A percentile compares a stretch with the other conserved stretches of the same genome.
These are phyloP conservation scores for Coniochaeta sp. DNA, from an alignment of 2,329 filamentous ascomycete species.

Conservation along the genomic window DNA sequence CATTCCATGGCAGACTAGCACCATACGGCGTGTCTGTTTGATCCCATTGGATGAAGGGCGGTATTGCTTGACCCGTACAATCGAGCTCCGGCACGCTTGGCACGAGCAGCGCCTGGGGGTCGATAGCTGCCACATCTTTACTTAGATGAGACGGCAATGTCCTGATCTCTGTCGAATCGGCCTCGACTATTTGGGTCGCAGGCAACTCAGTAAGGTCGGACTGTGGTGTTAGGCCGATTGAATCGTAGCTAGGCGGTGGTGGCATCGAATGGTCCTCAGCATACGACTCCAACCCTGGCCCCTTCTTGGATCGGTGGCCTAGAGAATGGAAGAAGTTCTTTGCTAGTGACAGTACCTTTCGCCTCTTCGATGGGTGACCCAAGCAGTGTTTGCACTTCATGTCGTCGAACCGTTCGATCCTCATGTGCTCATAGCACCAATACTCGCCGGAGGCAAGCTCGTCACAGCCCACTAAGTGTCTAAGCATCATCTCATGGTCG, in stretches of 20 bases:
- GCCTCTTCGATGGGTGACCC: constrained; percentile 42
- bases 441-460: constrained; percentile 44
- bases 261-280: constrained; percentile 21
- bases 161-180: constrained; percentile 38
- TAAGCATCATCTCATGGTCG: constrained; percentile 46
- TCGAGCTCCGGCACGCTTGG: constrained; percentile 19
- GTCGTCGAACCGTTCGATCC: constrained; percentile 44
- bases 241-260: constrained; percentile 41
- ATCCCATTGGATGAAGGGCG: constrained; percentile 19
- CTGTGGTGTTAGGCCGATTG: constrained; percentile 23
- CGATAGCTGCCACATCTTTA: constrained; percentile 12
- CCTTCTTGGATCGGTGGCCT: constrained; percentile 37
- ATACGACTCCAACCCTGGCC: constrained; percentile 11
- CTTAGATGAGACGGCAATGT: constrained; percentile 9
- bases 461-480: constrained; percentile 40
- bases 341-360: constrained; percentile 43
- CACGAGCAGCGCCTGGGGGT: constrained; percentile 21
- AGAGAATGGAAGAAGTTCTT: constrained; percentile 46
- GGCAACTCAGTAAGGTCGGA: constrained; percentile 32
- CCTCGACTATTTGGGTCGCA: constrained; percentile 43
- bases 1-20: background rate
- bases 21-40: background rate
- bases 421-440: constrained; percentile 47
- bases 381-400: constrained; percentile 41
- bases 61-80: constrained; percentile 12